Evolutionary conservation across 192 early-diverging fungal species (phyloP), one percentile per base, ranked within the genome.

Genomic region (Phlyctochytrium bullatum): DNA sequence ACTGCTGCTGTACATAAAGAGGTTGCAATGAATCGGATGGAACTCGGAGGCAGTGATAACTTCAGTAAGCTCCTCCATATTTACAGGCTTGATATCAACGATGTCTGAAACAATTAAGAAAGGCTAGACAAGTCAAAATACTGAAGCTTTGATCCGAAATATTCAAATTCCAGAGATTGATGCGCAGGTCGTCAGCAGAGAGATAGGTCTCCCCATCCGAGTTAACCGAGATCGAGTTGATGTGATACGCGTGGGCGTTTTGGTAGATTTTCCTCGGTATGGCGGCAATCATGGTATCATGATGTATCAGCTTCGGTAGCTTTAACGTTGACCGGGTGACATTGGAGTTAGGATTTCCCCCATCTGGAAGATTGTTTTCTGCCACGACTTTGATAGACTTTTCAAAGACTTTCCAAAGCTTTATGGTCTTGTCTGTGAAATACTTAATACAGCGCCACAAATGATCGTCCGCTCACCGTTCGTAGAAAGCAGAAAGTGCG

Each of bases 51-150:
- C 92, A 25, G 97, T 99, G 73, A 99, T 99, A 69, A 99, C 97
- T 74, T 99, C 95, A 27, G 95, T 98, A 69, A 99, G 73, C 66
- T 99, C 95, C 71, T 99, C 97, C 97, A 99, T 99, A 72, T 98
- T 98, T n/a, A 91, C 93, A 34, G 97, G 97, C 82, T 99, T 99
- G 75, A 99, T 99, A 73, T 99, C 97, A 52, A 99, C 95, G 83
- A 99, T 95, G 74, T 99, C 93, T 94, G 36, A 6, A 74, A 29
- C 31, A 25, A 31, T 24, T 28, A 36, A 25, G 58, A 2, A 57
- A 23, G 51, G 25, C 24, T 23, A 25, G 52, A 10, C 28, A 32
- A 52, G 52, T 52, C 20, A 65, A 30, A 47, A 62, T 65, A 84
- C 83, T 99, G 84, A 99, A 99, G 74, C 93, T 96, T 80, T 99